These are phyloP conservation scores for Xenoacremonium recifei DNA, from an alignment of 2,329 filamentous ascomycete genomes.

Conservation along the genomic window DNA sequence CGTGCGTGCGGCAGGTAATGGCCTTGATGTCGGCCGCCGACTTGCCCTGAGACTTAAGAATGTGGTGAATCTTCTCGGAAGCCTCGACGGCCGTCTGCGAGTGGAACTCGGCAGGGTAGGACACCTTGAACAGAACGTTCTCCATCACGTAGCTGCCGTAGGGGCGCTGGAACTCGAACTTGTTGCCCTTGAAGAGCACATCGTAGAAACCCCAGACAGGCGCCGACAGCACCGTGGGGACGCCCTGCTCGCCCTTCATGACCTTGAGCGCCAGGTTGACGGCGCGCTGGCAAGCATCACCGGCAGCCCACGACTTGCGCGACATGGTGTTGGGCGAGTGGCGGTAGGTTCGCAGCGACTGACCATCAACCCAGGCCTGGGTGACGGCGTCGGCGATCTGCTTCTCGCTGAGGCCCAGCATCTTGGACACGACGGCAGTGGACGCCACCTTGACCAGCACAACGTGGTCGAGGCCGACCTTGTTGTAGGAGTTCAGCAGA, in stretches of 20 bases:
- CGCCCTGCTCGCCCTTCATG: constrained; percentile 82
- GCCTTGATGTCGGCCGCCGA: constrained; percentile 90
- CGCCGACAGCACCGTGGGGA: constrained; percentile 89
- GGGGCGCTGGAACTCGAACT: constrained; percentile 91
- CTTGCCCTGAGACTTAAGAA: constrained; percentile 83
- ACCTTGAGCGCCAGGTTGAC: constrained; percentile 92
- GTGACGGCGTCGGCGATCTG: constrained; percentile 95
- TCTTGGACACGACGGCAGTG: constrained; percentile 89
- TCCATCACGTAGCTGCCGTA: constrained; percentile 99
- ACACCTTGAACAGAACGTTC: constrained; percentile 99
- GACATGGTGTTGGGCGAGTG: constrained; percentile 99
- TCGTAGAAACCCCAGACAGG: constrained; percentile 99
- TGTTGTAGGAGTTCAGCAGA: constrained; percentile 98
- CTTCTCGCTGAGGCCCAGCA: constrained; percentile 84
- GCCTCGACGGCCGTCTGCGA: constrained; percentile 97
- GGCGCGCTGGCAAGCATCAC: constrained; percentile 94
- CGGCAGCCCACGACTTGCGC: constrained; percentile 97
- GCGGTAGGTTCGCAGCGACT: constrained; percentile 93
- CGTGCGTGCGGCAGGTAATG: constrained; percentile 93
- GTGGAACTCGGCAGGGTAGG: constrained; percentile 97
- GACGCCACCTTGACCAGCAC: constrained; percentile 97
- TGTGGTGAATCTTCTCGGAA: constrained; percentile 81
- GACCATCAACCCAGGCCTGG: constrained; percentile 96
- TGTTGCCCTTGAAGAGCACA: constrained; percentile 92
- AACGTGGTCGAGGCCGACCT: constrained; percentile 96